These are phyloP conservation scores for Hortaea sp. DNA, from an alignment of 2,329 filamentous ascomycete species.

Conservation along the genomic window DNA sequence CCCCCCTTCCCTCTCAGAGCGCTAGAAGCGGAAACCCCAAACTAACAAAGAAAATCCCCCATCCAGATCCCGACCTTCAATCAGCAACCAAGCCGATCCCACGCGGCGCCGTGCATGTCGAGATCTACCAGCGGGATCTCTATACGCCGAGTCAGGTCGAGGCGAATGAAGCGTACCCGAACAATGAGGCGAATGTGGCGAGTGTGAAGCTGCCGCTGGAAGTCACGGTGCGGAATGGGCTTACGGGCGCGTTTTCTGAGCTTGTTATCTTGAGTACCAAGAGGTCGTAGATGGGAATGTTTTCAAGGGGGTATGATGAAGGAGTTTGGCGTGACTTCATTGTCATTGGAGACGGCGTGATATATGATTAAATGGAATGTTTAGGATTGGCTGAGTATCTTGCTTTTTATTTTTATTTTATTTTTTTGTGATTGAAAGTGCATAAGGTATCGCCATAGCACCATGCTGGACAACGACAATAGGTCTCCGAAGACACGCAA, in stretches of 20 bases:
- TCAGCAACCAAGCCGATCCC: conserved; percentile 9
- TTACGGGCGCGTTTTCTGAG: conserved; percentile 6
- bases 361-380: no score
- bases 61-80: conserved; percentile 11
- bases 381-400: no score
- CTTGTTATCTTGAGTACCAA: conserved; percentile 13
- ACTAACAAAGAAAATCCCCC: background rate
- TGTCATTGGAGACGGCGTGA: no score
- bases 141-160: conserved; percentile 4
- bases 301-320: no score
- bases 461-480: no score
- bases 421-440: no score
- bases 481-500: background rate
- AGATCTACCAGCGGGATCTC: conserved; percentile 14
- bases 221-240: conserved; percentile 5
- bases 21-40: background rate
- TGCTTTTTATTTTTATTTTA: no score
- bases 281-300: background rate
- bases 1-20: background rate
- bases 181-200: conserved; percentile 12
- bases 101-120: conserved; percentile 6
- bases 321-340: no score
- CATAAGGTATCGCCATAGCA: no score
- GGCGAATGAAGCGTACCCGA: conserved; percentile 4
- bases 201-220: conserved; percentile 10